A percentile compares a stretch with the other conserved stretches of the same genome.
Conservation (phyloP, 2,329 filamentous ascomycete genomes). For the Helotiales sp. region DNA sequence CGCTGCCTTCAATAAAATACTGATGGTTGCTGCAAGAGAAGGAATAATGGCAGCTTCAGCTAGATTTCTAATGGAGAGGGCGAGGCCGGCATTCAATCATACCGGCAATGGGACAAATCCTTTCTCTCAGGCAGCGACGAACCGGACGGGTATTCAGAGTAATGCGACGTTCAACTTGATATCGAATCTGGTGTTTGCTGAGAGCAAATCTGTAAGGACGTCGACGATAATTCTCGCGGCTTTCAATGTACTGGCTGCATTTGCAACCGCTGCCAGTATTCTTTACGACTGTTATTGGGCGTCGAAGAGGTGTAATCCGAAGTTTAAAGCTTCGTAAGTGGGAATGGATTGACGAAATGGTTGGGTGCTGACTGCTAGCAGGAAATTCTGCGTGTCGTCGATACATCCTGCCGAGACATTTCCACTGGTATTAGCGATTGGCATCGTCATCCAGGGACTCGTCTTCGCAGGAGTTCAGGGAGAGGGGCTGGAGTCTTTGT, state of each 20-base stretch:
- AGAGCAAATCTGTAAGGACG: constrained; percentile 55
- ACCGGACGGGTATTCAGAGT: constrained; percentile 7
- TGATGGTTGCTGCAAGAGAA: constrained; percentile 19
- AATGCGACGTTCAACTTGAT: constrained; percentile 28
- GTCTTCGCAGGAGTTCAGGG: constrained; percentile 58
- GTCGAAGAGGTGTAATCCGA: constrained; percentile 35
- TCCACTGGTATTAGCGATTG: constrained; percentile 58
- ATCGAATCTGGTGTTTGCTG: constrained; percentile 33
- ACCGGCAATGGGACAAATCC: constrained; percentile 7
- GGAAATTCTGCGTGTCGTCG: constrained; percentile 34
- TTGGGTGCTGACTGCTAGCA: constrained; percentile 22
- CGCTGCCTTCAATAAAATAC: constrained; percentile 28
- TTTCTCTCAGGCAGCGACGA: constrained; percentile 8
- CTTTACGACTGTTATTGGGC: constrained; percentile 48
- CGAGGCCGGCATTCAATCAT: constrained; percentile 8
- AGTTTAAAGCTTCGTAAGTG: constrained; percentile 42
- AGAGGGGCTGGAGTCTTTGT: constrained; percentile 51
- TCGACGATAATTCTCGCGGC: constrained; percentile 61
- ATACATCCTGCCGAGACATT: constrained; percentile 39
- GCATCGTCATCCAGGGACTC: constrained; percentile 58
- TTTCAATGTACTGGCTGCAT: constrained; percentile 61
- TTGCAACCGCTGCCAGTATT: constrained; percentile 56
- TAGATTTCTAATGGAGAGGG: constrained; percentile 27
- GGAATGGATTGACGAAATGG: constrained; percentile 39
- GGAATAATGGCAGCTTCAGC: constrained; percentile 26